These are phyloP conservation scores for Grammothele lineata DNA, from an alignment of 768 basidiomycete species.

Conservation along the genomic window DNA sequence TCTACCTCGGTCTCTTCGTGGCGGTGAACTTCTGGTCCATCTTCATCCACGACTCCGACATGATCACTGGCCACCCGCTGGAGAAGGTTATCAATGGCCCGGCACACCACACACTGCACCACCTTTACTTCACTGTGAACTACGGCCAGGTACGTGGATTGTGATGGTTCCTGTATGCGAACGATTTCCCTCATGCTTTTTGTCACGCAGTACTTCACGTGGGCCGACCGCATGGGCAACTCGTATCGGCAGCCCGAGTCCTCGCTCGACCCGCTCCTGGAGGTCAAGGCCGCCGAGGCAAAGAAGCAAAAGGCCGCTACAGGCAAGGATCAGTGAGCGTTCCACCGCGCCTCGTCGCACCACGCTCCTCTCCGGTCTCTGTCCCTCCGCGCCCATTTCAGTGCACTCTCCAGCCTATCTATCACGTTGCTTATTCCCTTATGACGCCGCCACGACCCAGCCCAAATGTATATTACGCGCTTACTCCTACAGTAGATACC, in stretches of 20 bases:
- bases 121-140: constrained; percentile 95
- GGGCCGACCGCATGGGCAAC: constrained; percentile 78
- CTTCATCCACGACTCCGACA: constrained; percentile 97
- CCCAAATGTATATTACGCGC: constrained; percentile 15
- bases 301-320: constrained; percentile 24
- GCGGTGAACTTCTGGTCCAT: constrained; percentile 94
- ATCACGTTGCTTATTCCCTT: constrained; percentile 5
- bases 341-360: neutral
- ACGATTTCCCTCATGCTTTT: constrained; percentile 14
- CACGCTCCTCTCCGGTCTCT: neutral
- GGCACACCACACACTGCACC: constrained; percentile 95
- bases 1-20: constrained; percentile 85
- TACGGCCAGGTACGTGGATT: constrained; percentile 71
- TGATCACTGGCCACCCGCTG: constrained; percentile 88
- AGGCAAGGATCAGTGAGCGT: constrained; percentile 22
- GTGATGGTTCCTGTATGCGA: neutral
- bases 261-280: constrained; percentile 79
- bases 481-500: too few species aligned
- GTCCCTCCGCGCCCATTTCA: neutral
- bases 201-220: constrained; percentile 84
- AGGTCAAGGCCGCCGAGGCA: constrained; percentile 42
- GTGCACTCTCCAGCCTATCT: neutral
- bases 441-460: constrained; percentile 10
- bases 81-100: constrained; percentile 96
- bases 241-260: constrained; percentile 89